phyloP scores from a whole-genome alignment of 2,329 filamentous ascomycete species.

The Stachybotrys elegans region DNA sequence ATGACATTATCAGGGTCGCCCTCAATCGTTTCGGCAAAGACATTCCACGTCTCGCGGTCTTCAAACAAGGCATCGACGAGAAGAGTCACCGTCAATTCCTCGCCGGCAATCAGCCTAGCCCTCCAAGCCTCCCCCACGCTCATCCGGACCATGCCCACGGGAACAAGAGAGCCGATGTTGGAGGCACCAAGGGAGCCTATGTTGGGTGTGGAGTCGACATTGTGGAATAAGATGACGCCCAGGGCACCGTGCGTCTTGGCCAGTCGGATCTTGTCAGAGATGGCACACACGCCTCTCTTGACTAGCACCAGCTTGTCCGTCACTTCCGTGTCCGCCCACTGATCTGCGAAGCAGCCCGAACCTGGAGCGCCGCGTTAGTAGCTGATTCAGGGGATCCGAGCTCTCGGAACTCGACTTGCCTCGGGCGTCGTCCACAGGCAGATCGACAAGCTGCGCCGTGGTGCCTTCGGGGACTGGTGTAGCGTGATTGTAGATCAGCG shows the following conservation, averaged over 20 bases:
- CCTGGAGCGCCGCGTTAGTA: constrained; percentile 2
- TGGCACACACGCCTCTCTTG: constrained; percentile 35
- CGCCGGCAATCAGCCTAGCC: constrained; percentile 23
- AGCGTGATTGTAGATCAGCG: constrained; percentile 34
- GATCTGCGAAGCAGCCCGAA: constrained; percentile 31
- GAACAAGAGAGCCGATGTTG: constrained; percentile 28
- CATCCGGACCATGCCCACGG: constrained; percentile 29
- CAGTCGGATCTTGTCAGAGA: constrained; percentile 33
- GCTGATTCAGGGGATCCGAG: background rate
- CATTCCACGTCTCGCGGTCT: constrained; percentile 32
- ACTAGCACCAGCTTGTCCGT: constrained; percentile 35
- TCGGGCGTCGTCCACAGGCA: constrained; percentile 25
- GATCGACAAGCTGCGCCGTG: constrained; percentile 24
- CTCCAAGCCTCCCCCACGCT: constrained; percentile 31
- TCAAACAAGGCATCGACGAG: constrained; percentile 32
- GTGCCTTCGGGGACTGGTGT: constrained; percentile 25
- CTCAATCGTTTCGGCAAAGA: constrained; percentile 37
- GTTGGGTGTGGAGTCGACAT: constrained; percentile 49
- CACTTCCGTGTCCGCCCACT: constrained; percentile 34
- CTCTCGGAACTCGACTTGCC: background rate
- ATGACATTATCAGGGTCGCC: constrained; percentile 37
- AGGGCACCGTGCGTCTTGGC: constrained; percentile 30
- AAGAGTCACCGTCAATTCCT: constrained; percentile 27
- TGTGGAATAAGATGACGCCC: constrained; percentile 57
- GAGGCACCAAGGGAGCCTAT: constrained; percentile 21